phyloP scores from a whole-genome alignment of 225 moss, liverwort and hornwort genomes.

The Takakia lepidozioides region DNA sequence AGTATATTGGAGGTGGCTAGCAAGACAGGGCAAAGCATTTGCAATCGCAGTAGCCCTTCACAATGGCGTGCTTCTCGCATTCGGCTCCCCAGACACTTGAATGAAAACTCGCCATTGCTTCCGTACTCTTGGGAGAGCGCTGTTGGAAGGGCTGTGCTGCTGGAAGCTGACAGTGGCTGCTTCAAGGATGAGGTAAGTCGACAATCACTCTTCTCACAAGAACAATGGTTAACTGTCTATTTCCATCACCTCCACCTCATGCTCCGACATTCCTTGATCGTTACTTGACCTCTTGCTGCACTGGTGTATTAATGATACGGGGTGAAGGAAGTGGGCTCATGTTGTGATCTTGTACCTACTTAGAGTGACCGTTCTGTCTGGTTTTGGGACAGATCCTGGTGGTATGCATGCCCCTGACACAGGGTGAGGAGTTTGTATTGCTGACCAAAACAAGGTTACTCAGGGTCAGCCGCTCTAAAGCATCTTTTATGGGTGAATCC shows the following conservation, averaged over 20 bases:
- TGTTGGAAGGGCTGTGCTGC: conserved; percentile 83
- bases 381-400: conserved; percentile 45
- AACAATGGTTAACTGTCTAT: too few species aligned
- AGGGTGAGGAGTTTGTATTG: conserved; percentile 61
- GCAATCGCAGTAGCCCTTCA: conserved; percentile 70
- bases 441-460: conserved; percentile 71
- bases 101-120: conserved; percentile 75
- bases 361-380: background rate
- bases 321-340: background rate
- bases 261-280: too few species aligned
- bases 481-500: too few species aligned
- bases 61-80: conserved; percentile 85
- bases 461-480: conserved; percentile 45
- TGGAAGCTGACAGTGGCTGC: conserved; percentile 80
- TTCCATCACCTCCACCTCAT: too few species aligned
- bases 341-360: background rate
- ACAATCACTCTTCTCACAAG: background rate
- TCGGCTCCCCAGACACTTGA: conserved; percentile 75
- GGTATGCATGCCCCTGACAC: conserved; percentile 70
- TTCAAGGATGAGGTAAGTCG: conserved; percentile 66
- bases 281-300: too few species aligned
- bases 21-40: conserved; percentile 91
- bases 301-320: too few species aligned
- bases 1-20: conserved; percentile 95
- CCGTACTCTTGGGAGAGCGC: conserved; percentile 95